Conservation (phyloP, 352 stramenopile genomes). For the Phytophthora ohioensis region DNA sequence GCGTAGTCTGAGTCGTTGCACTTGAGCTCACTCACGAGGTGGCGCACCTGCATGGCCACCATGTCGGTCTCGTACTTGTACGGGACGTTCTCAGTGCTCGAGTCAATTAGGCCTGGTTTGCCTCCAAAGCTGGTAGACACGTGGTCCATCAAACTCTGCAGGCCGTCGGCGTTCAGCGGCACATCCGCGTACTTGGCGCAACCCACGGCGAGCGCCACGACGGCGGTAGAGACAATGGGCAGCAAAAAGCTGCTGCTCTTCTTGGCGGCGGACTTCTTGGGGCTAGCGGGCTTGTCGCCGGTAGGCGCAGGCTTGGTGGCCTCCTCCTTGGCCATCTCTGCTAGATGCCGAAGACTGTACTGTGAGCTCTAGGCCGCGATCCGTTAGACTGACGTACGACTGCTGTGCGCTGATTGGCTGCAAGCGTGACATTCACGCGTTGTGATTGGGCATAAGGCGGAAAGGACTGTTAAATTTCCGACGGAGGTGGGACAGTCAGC, state of each 20-base stretch:
- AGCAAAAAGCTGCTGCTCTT: constrained; percentile 30
- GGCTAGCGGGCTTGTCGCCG: constrained; percentile 12
- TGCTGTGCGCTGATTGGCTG: constrained; percentile 30
- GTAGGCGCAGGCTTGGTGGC: constrained; percentile 8
- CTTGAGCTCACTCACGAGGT: constrained; percentile 42
- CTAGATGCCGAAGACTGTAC: constrained; percentile 12
- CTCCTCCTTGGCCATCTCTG: constrained; percentile 27
- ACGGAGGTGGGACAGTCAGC: constrained; percentile 6
- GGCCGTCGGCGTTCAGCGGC: constrained; percentile 26
- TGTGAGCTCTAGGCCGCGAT: constrained; percentile 3
- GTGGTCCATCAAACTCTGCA: constrained; percentile 30
- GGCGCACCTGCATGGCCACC: constrained; percentile 51
- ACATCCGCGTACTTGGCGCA: constrained; percentile 41
- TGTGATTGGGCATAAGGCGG: constrained; percentile 29
- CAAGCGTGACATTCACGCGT: not conserved
- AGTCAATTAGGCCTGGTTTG: constrained; percentile 19
- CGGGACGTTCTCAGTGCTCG: constrained; percentile 23
- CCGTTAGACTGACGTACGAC: constrained; percentile 22
- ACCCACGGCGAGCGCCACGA: constrained; percentile 35
- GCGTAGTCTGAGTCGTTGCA: constrained; percentile 52
- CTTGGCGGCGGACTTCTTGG: constrained; percentile 22
- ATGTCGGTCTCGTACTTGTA: constrained; percentile 76
- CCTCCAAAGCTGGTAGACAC: constrained; percentile 13
- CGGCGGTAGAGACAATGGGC: constrained; percentile 31
- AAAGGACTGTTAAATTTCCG: constrained; percentile 2